Evolutionary conservation across 768 basidiomycete genomes (phyloP), one percentile per base, ranked within the genome.

Genomic region (Termitomyces sp.): DNA sequence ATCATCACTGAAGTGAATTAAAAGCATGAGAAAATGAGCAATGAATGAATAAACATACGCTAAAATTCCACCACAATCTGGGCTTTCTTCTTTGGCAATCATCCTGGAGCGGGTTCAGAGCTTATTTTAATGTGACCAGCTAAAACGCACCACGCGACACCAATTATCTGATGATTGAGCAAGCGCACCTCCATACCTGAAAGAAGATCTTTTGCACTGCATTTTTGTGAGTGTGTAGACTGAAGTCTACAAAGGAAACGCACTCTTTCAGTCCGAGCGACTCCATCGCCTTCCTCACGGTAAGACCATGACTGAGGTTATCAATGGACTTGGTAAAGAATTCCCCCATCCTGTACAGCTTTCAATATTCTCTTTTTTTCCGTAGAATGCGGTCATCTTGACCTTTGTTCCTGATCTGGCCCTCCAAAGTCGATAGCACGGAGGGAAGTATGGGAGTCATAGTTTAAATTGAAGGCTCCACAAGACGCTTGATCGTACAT

Each of bases 101-200:
- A 92, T 90, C 84, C 83, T 83, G 35, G 4, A 24, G n/a, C 30
- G 5, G 32, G 18, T 33, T 13, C 9, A 33, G 52, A 26, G 22
- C 18, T 35, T 16, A 41, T n/a, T 16, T 43, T 4, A 43, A 5
- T 33, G 16, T 33, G n/a, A 13, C 33, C 22, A 5, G 48, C n/a
- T 14, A 22, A 16, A 24, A 61, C 72, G 35, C 58, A 81, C 86
- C 89, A 92, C 38, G 80, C 79, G 18, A 92, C 89, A 0, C 91
- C 90, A 52, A 92, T 85, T 38, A 81, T 74, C 68, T 92, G 88
- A 65, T 92, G 91, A 7, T 83, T 80, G 59, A 92, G 74, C 9
- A 92, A 75, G 3, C 82, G 77, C 11, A 91, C 81, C 65, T 85
- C 84, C 59, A 92, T 71, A 0, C 88, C 89, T 0, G 86, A 85